These are phyloP conservation scores for Mycena floridula DNA, from an alignment of 768 basidiomycete species.

Conservation along the genomic window DNA sequence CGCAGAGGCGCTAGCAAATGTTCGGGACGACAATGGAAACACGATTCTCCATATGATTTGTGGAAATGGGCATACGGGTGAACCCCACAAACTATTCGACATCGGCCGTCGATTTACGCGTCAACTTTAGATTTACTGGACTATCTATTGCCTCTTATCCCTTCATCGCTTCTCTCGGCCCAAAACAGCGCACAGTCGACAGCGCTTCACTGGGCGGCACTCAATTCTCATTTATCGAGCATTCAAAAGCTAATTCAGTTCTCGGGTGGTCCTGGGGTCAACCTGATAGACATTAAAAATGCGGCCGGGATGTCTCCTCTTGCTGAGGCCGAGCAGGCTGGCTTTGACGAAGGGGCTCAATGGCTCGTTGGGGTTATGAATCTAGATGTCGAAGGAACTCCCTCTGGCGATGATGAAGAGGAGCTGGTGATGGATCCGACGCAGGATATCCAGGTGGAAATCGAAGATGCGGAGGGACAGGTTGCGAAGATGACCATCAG, in stretches of 20 bases:
- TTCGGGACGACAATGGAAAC: constrained; percentile 76
- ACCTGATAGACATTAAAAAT: constrained; percentile 75
- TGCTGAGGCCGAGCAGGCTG: constrained; percentile 72
- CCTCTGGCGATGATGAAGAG: constrained; percentile 27
- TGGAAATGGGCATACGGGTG: constrained; percentile 87
- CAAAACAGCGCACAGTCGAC: constrained; percentile 75
- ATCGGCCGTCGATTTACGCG: background rate
- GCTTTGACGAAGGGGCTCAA: constrained; percentile 79
- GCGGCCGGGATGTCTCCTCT: constrained; percentile 68
- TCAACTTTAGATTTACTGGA: constrained; percentile 68
- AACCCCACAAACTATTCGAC: constrained; percentile 13
- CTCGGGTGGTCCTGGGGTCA: constrained; percentile 51
- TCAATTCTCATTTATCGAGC: constrained; percentile 70
- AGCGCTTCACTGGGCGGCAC: constrained; percentile 85
- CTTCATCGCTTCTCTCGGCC: constrained; percentile 47
- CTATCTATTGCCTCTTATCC: constrained; percentile 59
- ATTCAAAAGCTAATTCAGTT: constrained; percentile 55
- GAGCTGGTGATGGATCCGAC: constrained; percentile 23
- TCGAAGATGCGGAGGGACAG: constrained; percentile 65
- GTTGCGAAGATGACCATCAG: constrained; percentile 58
- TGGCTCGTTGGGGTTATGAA: constrained; percentile 83
- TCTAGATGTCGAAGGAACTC: constrained; percentile 34
- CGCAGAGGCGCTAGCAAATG: constrained; percentile 32
- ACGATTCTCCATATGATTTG: constrained; percentile 80
- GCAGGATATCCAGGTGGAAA: constrained; percentile 58